Evolutionary conservation across 371 early-diverging fungal genomes (phyloP), one percentile per base, ranked within the genome.

Genomic region (Mucor circinelloides): DNA sequence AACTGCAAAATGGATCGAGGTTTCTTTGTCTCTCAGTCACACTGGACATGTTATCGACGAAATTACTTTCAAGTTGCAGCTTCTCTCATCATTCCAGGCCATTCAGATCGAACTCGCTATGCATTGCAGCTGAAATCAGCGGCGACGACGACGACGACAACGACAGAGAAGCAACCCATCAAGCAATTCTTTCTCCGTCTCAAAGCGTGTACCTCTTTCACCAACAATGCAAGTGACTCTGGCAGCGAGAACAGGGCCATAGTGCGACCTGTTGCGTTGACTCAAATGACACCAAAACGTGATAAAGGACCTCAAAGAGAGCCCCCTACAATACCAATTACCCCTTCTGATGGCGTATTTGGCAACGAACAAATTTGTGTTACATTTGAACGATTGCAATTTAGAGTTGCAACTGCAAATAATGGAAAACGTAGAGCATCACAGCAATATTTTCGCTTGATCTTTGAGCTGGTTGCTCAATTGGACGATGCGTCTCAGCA

Each of bases 41-140:
- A 86, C 64, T 95, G 95, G 95, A 93, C 94, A 0, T 94, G 95
- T 69, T 95, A 95, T 73, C 88, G 95, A 31, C 85, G 95, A 67
- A 95, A 95, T 67, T 95, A 94, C 73, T 93, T 94, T 61, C 93
- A 94, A 74, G 85, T 94, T 32, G 89, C 91, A 65, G 80, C 85
- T 31, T 81, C 89, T 5, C 90, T 91, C 64, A 69, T 73, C 31
- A 76, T 89, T 36, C 57, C 74, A 6, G 84, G 79, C 31, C 65
- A 78, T 21, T 75, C 74, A 32, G 79, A 81, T 34, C 66, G 52
- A 21, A 55, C 42, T 28, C 36, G 15, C 4, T 64, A 67, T 62
- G 63, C 63, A 46, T 27, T 71, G 21, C 71, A 63, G 34, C 19
- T 69, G 19, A 42, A 36, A 30, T 60, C 67, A 12, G 60, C n/a